phyloP scores from a whole-genome alignment of 768 basidiomycete species.

The Collybia sordida region DNA sequence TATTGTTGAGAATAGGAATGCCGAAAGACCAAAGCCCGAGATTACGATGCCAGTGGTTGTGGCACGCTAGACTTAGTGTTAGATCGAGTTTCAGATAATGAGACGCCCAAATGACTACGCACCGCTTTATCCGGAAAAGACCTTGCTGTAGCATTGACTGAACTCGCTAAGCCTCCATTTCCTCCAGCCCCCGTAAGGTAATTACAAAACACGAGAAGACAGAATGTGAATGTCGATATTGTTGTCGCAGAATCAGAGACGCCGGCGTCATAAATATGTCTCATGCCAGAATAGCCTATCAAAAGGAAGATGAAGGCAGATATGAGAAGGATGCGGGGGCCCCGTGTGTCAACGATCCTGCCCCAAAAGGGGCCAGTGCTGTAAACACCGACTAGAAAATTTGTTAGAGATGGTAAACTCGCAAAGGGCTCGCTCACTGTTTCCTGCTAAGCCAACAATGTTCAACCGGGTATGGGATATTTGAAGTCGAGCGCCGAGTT shows the following conservation, averaged over 20 bases:
- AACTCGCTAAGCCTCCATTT: constrained; percentile 66
- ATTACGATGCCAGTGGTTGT: constrained; percentile 76
- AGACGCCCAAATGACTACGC: constrained; percentile 21
- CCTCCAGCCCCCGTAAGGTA: constrained; percentile 79
- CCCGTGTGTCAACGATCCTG: constrained; percentile 69
- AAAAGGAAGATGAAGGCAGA: constrained; percentile 60
- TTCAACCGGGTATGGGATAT: constrained; percentile 83
- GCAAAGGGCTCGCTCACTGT: constrained; percentile 43
- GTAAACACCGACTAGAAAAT: constrained; percentile 70
- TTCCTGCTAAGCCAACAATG: constrained; percentile 78
- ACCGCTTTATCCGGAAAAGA: constrained; percentile 74
- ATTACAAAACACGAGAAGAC: constrained; percentile 57
- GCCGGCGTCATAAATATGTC: constrained; percentile 61
- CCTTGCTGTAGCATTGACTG: constrained; percentile 82
- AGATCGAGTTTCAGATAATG: background rate
- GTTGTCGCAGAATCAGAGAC: constrained; percentile 31
- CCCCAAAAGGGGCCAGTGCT: constrained; percentile 78
- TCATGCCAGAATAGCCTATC: constrained; percentile 75
- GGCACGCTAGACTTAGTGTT: constrained; percentile 52
- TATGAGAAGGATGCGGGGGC: constrained; percentile 67
- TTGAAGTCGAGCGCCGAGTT: constrained; percentile 73
- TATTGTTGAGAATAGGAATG: constrained; percentile 84
- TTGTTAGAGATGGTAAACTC: background rate
- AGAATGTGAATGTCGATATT: constrained; percentile 42
- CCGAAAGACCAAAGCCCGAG: constrained; percentile 88